Evolutionary conservation across 441 rosid genomes (phyloP).

Genomic region (Theobroma grandiflorum): DNA sequence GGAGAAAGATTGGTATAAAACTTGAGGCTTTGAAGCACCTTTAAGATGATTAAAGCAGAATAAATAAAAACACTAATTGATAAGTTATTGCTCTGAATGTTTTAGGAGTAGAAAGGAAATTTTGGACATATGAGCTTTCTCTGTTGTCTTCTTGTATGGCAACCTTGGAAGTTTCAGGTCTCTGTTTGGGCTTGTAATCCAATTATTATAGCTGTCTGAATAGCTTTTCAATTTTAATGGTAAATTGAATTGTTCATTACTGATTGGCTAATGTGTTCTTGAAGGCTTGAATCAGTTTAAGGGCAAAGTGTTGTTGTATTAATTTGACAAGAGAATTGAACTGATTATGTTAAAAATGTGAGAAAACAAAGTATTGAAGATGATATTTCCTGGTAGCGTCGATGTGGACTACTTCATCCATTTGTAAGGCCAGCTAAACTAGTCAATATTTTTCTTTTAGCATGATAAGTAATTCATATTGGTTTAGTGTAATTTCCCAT

Average conservation of each 20-base stretch:
- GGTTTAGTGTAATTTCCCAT: background rate
- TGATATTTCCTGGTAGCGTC: constrained; percentile 1
- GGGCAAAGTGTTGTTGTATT: background rate
- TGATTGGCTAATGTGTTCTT: constrained; percentile 6
- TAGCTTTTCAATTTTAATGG: background rate
- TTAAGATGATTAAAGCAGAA: background rate
- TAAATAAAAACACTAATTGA: background rate
- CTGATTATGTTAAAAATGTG: background rate
- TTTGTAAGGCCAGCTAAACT: constrained; percentile 10
- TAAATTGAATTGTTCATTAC: background rate
- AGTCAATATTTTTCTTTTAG: background rate
- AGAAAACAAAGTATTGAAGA: background rate
- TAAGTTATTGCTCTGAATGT: background rate
- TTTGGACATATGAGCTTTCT: background rate
- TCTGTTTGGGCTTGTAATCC: background rate
- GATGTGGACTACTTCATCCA: background rate
- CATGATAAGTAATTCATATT: background rate
- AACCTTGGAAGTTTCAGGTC: background rate
- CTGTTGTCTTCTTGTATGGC: constrained; percentile 14
- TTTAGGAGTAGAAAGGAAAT: background rate
- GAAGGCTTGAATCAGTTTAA: background rate
- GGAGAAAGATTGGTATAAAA: background rate
- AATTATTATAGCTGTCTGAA: background rate
- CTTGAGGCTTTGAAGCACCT: background rate
- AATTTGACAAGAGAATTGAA: background rate